Base-by-base conservation (phyloP, 1,284 basidiomycete species). In the Sporisorium iseilematis-ciliati region DNA sequence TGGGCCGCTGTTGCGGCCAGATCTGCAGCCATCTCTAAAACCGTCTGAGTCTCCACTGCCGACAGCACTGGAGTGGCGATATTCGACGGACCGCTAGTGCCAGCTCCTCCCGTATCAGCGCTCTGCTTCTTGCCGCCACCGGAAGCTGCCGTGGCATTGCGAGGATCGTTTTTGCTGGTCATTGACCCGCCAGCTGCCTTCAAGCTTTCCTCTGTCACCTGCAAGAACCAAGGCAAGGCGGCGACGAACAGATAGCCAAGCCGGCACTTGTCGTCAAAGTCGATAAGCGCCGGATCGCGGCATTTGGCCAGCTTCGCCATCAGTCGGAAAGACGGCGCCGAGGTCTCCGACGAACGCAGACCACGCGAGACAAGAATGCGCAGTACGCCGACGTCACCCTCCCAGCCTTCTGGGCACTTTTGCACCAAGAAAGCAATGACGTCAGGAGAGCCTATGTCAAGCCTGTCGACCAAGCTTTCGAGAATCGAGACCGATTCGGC, bases 161-260 rank as follows among this genome's bases (percentile, higher is more conserved):
- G 59, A 25, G 59, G 67, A 29, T 70, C 73, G 31, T 46, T 60
- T 21, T 67, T 75, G 61, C 60, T 67, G 0, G 67, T 60, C 26
- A 61, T 49, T 1, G 65, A 51, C 8, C 68, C 68, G 5, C 59
- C 64, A 1, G 68, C 61, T 4, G 62, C 56, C 38, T 62, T 55
- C 16, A 75, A 35, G 31, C 60, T 56, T 31, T 77, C 86, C 46
- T 90, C 87, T 89, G 94, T 93, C 4, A 91, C 91, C 67, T 92
- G 90, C 33, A 97, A 86, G 86, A 93, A 95, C 91, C 92, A 94
- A 0, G 95, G 95, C n/a, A 97, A 87, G 1, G 90, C 90, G 6
- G 92, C 88, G 0, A 93, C 91, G 83, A 95, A 96, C 31, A 95
- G 87, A 82, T 94, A 92, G 12, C 93, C 89, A 10, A 97, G 87